Evolutionary conservation across 78 protist species (phyloP), one percentile per base, ranked within the genome.

Genomic region (Parvularia atlantis): DNA sequence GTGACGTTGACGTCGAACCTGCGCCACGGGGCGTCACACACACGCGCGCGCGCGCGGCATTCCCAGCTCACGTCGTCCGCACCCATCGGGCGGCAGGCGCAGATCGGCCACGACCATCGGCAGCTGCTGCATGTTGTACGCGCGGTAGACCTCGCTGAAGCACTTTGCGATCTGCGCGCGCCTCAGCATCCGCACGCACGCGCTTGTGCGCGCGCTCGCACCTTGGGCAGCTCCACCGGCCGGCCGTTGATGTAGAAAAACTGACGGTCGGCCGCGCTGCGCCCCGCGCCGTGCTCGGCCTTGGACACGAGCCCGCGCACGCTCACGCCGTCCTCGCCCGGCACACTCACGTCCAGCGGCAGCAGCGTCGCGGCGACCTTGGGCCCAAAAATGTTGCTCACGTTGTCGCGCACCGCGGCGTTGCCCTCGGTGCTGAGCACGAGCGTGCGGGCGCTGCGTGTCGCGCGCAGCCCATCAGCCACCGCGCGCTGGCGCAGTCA

Each of bases 1-100:
- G 94, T 88, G 6, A 95, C 95, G 69, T 94, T 94, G 52, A 94
- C 88, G 62, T 94, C 98, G 50, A 46, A 81, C 22, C 10, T 40
- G 44, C 39, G 40, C 36, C 9, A 3, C n/a, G n/a, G n/a, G n/a
- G n/a, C n/a, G n/a, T n/a, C n/a, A n/a, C n/a, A n/a, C n/a, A n/a
- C n/a, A n/a, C n/a, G n/a, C n/a, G n/a, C n/a, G n/a, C 28, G 63
- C 28, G 28, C 31, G 11, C 11, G 24, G 24, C 22, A 26, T 53
- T 53, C 24, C 22, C 31, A 53, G 58, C 22, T 22, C 24, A 53
- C 22, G 22, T 24, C 24, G 58, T 53, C 31, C n/a, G n/a, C n/a
- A n/a, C n/a, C n/a, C 2, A 63, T 11, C 53, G 1, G 76, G 48
- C 9, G 75, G 73, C 24, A 72, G 54, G 1, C 30, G 43, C 7